phyloP scores from a whole-genome alignment of 2,329 filamentous ascomycete genomes.

The Verticillium zaregamsianum region DNA sequence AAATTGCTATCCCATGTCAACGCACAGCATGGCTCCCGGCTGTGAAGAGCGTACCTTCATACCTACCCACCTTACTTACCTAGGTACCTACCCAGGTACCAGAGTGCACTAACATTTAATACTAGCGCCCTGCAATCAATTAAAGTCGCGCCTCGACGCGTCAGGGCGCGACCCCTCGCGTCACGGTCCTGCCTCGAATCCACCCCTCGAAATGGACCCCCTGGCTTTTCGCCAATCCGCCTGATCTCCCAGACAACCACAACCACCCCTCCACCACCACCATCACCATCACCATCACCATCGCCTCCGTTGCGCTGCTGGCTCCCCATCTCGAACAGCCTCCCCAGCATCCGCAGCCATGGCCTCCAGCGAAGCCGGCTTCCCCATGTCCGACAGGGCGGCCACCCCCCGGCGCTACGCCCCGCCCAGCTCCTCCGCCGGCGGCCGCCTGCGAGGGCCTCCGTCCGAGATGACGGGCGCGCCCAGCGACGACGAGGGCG shows the following conservation, averaged over 20 bases:
- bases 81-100: no score
- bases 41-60: no score
- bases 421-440: conserved; percentile 46
- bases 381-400: conserved; percentile 51
- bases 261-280: background rate
- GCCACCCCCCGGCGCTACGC: conserved; percentile 38
- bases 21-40: accelerated
- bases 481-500: conserved; percentile 57
- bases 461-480: conserved; percentile 58
- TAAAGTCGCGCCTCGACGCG: conserved; percentile 31
- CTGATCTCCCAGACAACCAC: conserved; percentile 9
- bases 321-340: conserved; percentile 10
- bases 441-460: conserved; percentile 51
- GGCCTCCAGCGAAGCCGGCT: conserved; percentile 53
- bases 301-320: conserved; percentile 9
- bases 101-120: background rate
- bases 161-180: conserved; percentile 22
- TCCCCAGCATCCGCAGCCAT: conserved; percentile 24
- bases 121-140: conserved; percentile 30
- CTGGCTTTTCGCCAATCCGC: conserved; percentile 10
- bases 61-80: no score
- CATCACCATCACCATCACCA: background rate
- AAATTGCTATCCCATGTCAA: no score
- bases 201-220: conserved; percentile 8
- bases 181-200: background rate